These are phyloP conservation scores for Colletotrichum falcatum DNA, from an alignment of 2,329 filamentous ascomycete species.

Conservation along the genomic window DNA sequence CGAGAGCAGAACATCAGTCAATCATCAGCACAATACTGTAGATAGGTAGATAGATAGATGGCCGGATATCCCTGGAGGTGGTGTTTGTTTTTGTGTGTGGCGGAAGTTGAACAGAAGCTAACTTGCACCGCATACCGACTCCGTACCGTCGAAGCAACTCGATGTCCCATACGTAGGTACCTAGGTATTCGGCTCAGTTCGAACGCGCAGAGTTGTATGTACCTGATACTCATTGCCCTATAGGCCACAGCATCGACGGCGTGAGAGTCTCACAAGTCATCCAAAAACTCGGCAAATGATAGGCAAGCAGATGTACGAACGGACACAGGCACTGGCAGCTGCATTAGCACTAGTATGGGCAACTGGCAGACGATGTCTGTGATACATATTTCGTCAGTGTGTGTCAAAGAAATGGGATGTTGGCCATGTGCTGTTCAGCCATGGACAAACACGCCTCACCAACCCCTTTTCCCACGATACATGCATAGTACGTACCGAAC, in stretches of 20 bases:
- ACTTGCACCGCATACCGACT: background rate
- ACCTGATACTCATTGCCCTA: background rate
- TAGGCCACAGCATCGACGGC: conserved; percentile 1
- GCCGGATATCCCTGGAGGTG: background rate
- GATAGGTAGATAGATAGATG: background rate
- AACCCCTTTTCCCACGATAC: conserved; percentile 2
- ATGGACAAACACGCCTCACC: conserved; percentile 7
- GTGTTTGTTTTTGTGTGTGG: background rate
- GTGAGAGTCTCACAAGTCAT: too few species aligned
- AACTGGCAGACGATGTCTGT: conserved; percentile 21
- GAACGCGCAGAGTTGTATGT: background rate
- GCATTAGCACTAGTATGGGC: conserved; percentile 1
- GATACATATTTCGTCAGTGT: conserved; percentile 21
- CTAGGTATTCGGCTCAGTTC: too few species aligned
- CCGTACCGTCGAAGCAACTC: too few species aligned
- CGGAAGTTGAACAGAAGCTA: background rate
- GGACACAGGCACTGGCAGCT: background rate
- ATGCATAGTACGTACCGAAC: too few species aligned
- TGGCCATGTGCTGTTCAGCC: conserved; percentile 4
- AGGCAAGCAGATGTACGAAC: background rate
- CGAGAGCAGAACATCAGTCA: background rate
- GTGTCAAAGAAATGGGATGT: conserved; percentile 4
- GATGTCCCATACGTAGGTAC: too few species aligned
- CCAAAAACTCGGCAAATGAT: conserved; percentile 4
- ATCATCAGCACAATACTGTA: too few species aligned